These are phyloP conservation scores for Hyaloscypha variabilis DNA, from an alignment of 495 filamentous ascomycete species.

Conservation along the genomic window DNA sequence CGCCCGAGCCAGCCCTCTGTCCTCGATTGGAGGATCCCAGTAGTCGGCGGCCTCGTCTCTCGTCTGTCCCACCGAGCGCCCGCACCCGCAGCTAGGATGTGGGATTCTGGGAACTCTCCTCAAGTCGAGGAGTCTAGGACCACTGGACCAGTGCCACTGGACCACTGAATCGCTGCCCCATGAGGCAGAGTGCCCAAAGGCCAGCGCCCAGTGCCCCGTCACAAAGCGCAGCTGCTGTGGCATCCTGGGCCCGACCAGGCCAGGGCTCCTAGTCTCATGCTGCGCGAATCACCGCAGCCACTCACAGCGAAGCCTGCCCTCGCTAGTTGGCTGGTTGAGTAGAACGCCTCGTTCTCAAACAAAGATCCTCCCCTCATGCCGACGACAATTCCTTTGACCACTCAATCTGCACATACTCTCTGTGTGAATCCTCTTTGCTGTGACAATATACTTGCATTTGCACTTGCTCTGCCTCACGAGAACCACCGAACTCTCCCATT, in stretches of 20 bases:
- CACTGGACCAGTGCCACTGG: no score
- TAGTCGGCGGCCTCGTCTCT: no score
- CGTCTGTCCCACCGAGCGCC: no score
- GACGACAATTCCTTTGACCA: slow-evolving; percentile 9
- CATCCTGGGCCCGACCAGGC: neutral
- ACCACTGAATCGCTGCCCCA: no score
- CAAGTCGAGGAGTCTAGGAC: no score
- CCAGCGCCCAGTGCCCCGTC: neutral
- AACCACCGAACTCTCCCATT: slow-evolving; percentile 1
- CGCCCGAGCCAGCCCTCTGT: neutral
- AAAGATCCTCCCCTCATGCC: slow-evolving; percentile 18
- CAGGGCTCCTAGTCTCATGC: slow-evolving; percentile 6
- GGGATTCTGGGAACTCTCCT: no score
- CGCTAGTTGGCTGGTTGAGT: slow-evolving; percentile 2
- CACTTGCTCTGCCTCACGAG: neutral
- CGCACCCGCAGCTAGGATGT: no score
- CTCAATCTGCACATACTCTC: neutral
- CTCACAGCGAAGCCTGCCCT: neutral
- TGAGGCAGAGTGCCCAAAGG: neutral
- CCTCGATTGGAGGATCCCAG: neutral
- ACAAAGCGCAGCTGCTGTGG: neutral
- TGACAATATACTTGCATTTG: neutral
- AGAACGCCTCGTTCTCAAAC: slow-evolving; percentile 18
- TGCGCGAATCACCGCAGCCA: slow-evolving; percentile 1
- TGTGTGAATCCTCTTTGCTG: slow-evolving; percentile 1